phyloP scores from a whole-genome alignment of 176 grass and related monocot species.

The Aechmea fasciata region DNA sequence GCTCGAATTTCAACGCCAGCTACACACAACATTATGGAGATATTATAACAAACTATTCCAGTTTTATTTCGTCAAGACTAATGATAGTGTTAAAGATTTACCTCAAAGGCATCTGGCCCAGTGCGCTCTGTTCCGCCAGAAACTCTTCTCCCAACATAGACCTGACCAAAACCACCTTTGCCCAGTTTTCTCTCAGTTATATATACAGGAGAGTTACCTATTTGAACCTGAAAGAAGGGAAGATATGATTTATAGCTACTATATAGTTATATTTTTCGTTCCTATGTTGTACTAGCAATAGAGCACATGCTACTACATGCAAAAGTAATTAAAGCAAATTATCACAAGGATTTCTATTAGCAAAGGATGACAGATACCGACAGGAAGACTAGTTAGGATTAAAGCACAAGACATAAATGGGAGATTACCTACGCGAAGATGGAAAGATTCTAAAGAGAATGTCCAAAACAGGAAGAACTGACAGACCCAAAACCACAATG shows the following conservation, averaged over 20 bases:
- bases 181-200: constrained; percentile 82
- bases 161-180: constrained; percentile 99
- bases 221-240: constrained; percentile 57
- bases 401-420: no score
- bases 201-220: constrained; percentile 88
- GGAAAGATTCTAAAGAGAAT: no score
- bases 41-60: constrained; percentile 8
- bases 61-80: constrained; percentile 4
- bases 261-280: background rate
- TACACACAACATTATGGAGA: constrained; percentile 7
- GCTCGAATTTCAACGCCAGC: constrained; percentile 91
- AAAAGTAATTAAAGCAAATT: no score
- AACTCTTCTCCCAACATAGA: constrained; percentile 86
- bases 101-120: constrained; percentile 87
- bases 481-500: no score
- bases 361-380: no score
- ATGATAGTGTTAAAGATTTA: constrained; percentile 20
- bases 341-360: no score
- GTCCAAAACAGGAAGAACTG: no score
- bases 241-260: background rate
- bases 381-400: no score
- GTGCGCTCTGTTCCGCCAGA: constrained; percentile 59
- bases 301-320: no score
- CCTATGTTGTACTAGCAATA: no score
- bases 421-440: no score